Percentiles rank a stretch among this genome's conserved stretches.
Evolutionary conservation across 1,284 basidiomycete genomes (phyloP).

Genomic region (Pascua sp.): DNA sequence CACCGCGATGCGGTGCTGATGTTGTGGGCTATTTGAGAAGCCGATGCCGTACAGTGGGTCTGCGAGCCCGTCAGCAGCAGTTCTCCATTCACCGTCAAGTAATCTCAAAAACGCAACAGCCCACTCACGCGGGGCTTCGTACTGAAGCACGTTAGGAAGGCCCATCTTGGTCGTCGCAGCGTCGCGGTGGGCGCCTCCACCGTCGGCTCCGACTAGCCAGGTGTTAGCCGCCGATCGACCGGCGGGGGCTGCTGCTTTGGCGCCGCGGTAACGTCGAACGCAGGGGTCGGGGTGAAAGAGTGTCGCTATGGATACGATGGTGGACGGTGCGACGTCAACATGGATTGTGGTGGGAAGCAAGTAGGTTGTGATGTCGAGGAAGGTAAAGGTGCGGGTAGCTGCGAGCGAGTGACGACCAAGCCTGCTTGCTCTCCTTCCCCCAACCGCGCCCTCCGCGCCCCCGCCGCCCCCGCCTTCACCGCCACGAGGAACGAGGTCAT

Average conservation of each 20-base stretch:
- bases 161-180: slow-evolving; percentile 19
- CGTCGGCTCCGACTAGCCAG: no score
- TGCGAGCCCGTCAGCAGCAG: slow-evolving; percentile 13
- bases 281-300: not conserved
- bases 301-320: not conserved
- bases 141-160: slow-evolving; percentile 23
- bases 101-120: not conserved
- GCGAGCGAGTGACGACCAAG: no score
- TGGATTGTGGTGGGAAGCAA: not conserved
- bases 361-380: no score
- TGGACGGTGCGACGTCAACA: not conserved
- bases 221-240: no score
- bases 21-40: slow-evolving; percentile 41
- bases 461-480: no score
- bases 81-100: no score
- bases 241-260: not conserved
- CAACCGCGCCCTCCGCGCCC: no score
- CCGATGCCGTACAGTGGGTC: slow-evolving; percentile 47
- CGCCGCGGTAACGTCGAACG: not conserved
- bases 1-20: slow-evolving; percentile 42
- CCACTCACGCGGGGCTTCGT: slow-evolving; percentile 27
- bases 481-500: no score
- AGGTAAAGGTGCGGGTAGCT: no score
- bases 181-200: no score
- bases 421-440: no score